Base-by-base conservation (phyloP, 441 rosid genomes). In the Hura crepitans region DNA sequence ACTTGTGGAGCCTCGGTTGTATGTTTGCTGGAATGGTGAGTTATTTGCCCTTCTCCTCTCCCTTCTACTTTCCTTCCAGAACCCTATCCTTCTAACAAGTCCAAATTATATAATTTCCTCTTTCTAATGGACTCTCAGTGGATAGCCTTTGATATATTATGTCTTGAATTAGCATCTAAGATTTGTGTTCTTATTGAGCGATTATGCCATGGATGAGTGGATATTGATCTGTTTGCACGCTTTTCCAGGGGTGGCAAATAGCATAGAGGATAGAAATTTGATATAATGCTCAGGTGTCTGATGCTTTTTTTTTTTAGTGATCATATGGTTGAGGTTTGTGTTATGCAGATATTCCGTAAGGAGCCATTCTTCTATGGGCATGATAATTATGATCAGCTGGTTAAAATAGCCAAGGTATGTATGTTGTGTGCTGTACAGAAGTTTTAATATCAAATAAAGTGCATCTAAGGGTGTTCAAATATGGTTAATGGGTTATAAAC, bases 11-110 rank as follows among this genome's bases (percentile, higher is more conserved):
- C 82, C 97, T 92, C 64, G 97, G 99, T 72, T 94, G 99, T 77
- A 94, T 94, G 99, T 86, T 92, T 82, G 99, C 99, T 76, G 97
- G 97, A 80, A 94, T 94, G 99, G 99, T 90, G 42, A 85, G 89
- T 39, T 9, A 75, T 67, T 65, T 28, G 18, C 42, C 45, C 42
- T 27, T 33, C 27, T 39, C 62, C 7, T 43, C 31, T 10, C 20
- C 70, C 33, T 5, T 42, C 49, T 58, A n/a, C 31, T 4, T 59
- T 17, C n/a, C 7, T 14, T 37, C 31, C 0, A 8, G 2, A 11
- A 3, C 4, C 47, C 37, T 33, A 60, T 45, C 28, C 14, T 72
- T 43, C 20, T 20, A 1, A 15, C 45, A 14, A 7, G 37, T 33
- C 10, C 23, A 7, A 11, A 31, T 58, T 59, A 59, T 59, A 20